Base-by-base conservation (phyloP, 345 rosid genomes). In the Microthlaspi erraticum region DNA sequence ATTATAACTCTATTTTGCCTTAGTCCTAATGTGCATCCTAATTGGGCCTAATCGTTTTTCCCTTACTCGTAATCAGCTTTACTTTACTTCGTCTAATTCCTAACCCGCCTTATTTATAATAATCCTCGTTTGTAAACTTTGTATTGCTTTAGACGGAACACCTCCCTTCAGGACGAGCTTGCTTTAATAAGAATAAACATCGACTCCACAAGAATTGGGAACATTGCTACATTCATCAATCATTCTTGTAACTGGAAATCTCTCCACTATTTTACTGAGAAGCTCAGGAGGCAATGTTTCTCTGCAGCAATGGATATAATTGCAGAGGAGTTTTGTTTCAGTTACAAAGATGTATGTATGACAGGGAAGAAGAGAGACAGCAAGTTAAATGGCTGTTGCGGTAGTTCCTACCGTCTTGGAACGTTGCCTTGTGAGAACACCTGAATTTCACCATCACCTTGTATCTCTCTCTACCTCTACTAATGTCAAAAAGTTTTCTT, bases 231-330 rank as follows among this genome's bases (percentile, higher is more conserved):
- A 57, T 89, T 91, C 79, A 81, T 93, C 14, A 93, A 90, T 82
- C 98, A 88, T 80, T 93, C 97, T 42, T 93, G 97, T 60, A 96
- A 89, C 17, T 0, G 96, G 94, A 31, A 89, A 91, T 67, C 83
- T 93, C 39, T 83, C 81, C 2, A 83, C 94, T 0, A 66, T 74
- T 10, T 75, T 91, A 4, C 72, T 87, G 72, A 89, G 97, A 76
- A 83, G 79, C 77, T 38, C 88, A 7, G 96, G 96, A 18, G 77
- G 8, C 85, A 89, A 11, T 91, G 97, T 81, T 86, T 93, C 84
- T 86, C 89, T 56, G 89, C 98, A 70, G 81, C 91, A 6, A 84
- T 80, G 66, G 90, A 85, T 68, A 86, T 89, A 58, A 61, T 60
- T 60, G 79, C 79, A 76, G 86, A 76, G 2, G 90, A 85, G 50